Base-by-base conservation (phyloP, 2,329 filamentous ascomycete species). In the Ophiosphaerella herpotricha region DNA sequence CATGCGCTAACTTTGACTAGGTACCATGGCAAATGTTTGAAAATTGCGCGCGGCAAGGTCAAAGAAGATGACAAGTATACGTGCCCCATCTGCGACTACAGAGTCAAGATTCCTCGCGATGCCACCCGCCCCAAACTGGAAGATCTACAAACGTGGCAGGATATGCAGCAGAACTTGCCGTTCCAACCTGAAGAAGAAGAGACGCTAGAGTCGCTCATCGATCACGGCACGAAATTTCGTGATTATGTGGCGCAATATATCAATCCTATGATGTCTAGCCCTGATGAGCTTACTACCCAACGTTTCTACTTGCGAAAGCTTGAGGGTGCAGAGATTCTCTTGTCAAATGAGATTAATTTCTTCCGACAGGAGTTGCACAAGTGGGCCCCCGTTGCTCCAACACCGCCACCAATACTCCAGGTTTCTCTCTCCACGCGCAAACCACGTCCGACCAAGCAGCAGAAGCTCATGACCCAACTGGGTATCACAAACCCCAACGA, bases 51-150 rank as follows among this genome's bases (percentile, higher is more conserved):
- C 42, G 94, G 94, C 44, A 99, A 97, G 70, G 90, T 99, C 64
- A 97, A 97, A 75, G 94, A 97, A 68, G 93, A 96, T 56, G 94
- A 97, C 69, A 96, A 96, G 72, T 99, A 97, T 70, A 97, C 93
- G 1, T 99, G 94, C 66, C 94, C 94, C 0, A 96, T 99, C 55
- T 99, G 94, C 71, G 94, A 99, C 72, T 97, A 92, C 85, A 88
- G 94, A 14, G 89, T 97, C 68, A 95, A 93, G 76, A 97, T 99
- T 45, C 94, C 94, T 23, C 90, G 94, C 39, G 94, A 99, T 78
- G 94, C 94, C 21, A 91, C 94, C 18, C 88, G 94, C 24, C 94
- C 94, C 0, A 97, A 97, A 74, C 80, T 99, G 0, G 94, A 99
- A 71, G 92, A 97, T 61, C 79, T 99, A 13, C 81, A 89, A 52